These are phyloP conservation scores for Chaetomiaceae sp. DNA, from an alignment of 2,329 filamentous ascomycete species.

Conservation along the genomic window DNA sequence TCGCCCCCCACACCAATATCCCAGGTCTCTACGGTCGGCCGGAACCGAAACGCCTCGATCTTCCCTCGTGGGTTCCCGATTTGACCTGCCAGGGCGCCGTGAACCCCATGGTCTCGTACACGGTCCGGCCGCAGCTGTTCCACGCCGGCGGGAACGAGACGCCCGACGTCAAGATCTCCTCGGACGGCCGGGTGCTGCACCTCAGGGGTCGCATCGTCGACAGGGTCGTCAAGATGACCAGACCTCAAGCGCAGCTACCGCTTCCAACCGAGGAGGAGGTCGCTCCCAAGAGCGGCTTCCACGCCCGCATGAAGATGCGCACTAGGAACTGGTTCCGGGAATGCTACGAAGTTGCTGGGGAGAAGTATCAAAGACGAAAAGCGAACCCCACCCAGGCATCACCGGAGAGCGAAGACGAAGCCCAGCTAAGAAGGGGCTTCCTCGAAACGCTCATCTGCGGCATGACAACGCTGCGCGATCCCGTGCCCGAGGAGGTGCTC, in stretches of 20 bases:
- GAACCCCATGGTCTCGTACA: neutral
- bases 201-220: neutral
- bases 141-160: neutral
- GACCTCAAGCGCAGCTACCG: neutral
- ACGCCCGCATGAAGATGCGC: neutral
- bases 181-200: neutral
- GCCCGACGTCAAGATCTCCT: neutral
- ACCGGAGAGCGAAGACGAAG: neutral
- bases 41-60: neutral
- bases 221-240: neutral
- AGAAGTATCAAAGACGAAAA: neutral
- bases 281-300: neutral
- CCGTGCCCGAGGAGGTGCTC: neutral
- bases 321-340: neutral
- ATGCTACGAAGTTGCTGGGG: neutral
- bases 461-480: constrained; percentile 1
- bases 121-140: neutral
- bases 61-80: constrained; percentile 1
- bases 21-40: neutral
- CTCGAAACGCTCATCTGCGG: neutral
- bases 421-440: neutral
- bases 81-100: neutral
- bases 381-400: neutral
- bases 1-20: neutral
- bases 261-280: neutral